Evolutionary conservation across 1,284 basidiomycete species (phyloP), one percentile per base, ranked within the genome.

Genomic region (Malassezia dermatis): DNA sequence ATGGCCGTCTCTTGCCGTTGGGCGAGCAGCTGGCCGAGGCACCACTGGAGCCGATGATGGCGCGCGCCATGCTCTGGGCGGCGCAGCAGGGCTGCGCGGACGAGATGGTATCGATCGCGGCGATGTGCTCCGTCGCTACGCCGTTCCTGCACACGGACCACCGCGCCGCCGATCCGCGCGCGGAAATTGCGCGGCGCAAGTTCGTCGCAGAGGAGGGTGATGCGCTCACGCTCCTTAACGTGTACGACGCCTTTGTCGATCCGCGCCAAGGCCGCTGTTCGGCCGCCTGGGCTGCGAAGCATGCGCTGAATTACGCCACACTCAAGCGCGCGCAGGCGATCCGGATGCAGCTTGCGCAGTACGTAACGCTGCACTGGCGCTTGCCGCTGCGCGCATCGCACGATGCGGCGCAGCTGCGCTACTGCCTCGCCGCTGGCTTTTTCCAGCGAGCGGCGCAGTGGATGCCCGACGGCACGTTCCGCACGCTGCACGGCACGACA

Each of bases 151-250:
- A 31, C 24, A 35, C 32, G 42, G 47, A 50, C 19, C 39, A 37
- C 30, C 40, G 41, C 28, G 32, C 54, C 2, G 21, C 48, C 42
- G 54, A 51, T 21, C 56, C 61, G 10, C 58, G 56, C 0, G 60
- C 69, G 15, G 86, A 89, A 15, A 77, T 98, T 8, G 88, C 93
- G 74, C 80, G 88, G 46, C 79, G 93, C 51, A 93, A 94, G 69
- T 98, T 98, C 67, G 93, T 89, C 0, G 89, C 90, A 0, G 88
- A 94, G 75, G 91, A 99, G 81, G 94, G 94, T 62, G 91, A 96
- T 70, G 88, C 93, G 72, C 77, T 95, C 5, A 95, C 90, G 1
- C 78, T 91, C 5, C 75, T 95, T 23, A 96, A 95, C 75, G 88
- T 89, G 3, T 98, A 89, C 77, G 93, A 94, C 65, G 89, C 88